phyloP scores from a whole-genome alignment of 2,329 filamentous ascomycete species.

The Purpureocillium takamizusanense region DNA sequence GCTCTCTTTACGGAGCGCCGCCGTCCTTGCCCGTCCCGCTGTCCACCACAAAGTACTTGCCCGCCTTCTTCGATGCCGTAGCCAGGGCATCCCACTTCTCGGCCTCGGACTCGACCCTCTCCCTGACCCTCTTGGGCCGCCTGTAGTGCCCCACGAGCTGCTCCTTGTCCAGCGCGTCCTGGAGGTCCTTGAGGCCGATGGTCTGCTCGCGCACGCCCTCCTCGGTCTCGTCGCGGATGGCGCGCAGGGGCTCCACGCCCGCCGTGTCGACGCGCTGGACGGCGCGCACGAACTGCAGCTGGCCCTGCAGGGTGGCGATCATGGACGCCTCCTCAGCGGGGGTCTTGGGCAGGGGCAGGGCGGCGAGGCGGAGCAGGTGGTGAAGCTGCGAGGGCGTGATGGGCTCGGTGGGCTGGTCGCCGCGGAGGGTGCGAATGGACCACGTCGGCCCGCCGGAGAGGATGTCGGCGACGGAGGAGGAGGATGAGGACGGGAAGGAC shows the following conservation, averaged over 20 bases:
- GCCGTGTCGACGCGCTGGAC: slow-evolving; percentile 72
- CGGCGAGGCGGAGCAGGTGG: slow-evolving; percentile 82
- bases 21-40: slow-evolving; percentile 34
- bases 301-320: slow-evolving; percentile 66
- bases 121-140: slow-evolving; percentile 30
- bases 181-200: slow-evolving; percentile 48
- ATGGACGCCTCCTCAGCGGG: slow-evolving; percentile 58
- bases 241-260: slow-evolving; percentile 62
- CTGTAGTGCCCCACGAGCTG: slow-evolving; percentile 46
- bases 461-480: slow-evolving; percentile 27
- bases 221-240: slow-evolving; percentile 72
- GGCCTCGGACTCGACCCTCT: slow-evolving; percentile 30
- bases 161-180: slow-evolving; percentile 50
- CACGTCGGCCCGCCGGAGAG: slow-evolving; percentile 62
- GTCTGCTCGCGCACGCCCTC: slow-evolving; percentile 51
- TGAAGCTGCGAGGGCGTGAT: slow-evolving; percentile 62
- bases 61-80: slow-evolving; percentile 55
- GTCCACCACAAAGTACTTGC: slow-evolving; percentile 71
- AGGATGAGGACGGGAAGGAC: slow-evolving; percentile 1
- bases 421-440: slow-evolving; percentile 65
- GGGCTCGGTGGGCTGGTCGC: slow-evolving; percentile 18
- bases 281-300: slow-evolving; percentile 84
- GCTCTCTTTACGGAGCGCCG: not conserved
- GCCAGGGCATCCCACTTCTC: slow-evolving; percentile 65
- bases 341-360: slow-evolving; percentile 63